A percentile compares a stretch with the other conserved stretches of the same genome.
phyloP scores from a whole-genome alignment of 2,329 filamentous ascomycete genomes.

The Beauveria asiatica region DNA sequence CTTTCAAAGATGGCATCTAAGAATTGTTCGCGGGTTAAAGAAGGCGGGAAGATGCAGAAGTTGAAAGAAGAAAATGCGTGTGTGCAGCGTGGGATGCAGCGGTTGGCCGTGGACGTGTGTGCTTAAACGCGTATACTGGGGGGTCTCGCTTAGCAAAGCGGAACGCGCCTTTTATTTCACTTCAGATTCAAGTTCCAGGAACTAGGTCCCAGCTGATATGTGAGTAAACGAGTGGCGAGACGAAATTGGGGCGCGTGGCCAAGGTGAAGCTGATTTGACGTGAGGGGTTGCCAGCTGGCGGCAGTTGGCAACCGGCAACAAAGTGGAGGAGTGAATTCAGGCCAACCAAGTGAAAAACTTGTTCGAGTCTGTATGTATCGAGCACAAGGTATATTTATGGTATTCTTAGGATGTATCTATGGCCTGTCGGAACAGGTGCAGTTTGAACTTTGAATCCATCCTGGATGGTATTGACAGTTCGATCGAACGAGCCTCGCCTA shows the following conservation, averaged over 20 bases:
- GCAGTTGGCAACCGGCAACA: conserved; percentile 4
- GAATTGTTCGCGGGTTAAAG: neutral
- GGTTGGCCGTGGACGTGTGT: neutral
- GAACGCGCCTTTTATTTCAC: neutral
- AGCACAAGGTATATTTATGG: neutral
- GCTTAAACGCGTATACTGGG: neutral
- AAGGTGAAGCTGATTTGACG: conserved; percentile 6
- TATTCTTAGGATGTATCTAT: neutral
- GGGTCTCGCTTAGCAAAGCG: neutral
- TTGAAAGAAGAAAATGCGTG: neutral
- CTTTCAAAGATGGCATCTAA: neutral
- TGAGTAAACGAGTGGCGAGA: neutral
- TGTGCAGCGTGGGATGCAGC: neutral
- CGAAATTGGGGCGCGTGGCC: neutral
- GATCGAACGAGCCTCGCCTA: neutral
- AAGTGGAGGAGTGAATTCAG: neutral
- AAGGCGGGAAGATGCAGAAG: neutral
- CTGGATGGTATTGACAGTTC: neutral
- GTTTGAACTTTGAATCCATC: neutral
- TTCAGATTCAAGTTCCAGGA: neutral
- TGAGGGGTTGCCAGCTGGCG: conserved; percentile 10
- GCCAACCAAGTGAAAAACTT: neutral
- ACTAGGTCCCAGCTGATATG: neutral
- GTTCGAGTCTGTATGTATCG: neutral
- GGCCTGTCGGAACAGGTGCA: neutral